Evolutionary conservation across 257 asterid genomes (phyloP).

Genomic region (Gentiana dahurica): DNA sequence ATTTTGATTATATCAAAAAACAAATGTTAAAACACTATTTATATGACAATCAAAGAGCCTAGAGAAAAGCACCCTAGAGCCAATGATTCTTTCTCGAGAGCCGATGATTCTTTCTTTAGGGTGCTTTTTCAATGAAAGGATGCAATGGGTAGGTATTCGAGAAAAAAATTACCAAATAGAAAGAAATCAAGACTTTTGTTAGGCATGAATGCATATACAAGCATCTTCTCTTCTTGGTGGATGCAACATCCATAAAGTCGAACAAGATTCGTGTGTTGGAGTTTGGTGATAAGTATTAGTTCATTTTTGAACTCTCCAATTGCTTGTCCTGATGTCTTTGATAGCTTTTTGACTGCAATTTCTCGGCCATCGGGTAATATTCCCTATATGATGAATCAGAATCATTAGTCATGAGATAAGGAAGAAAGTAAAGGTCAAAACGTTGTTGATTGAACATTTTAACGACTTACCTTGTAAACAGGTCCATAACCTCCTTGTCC

Average conservation of each 20-base stretch:
- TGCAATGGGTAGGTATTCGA: not conserved
- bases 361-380: slow-evolving; percentile 15
- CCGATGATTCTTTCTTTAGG: no score
- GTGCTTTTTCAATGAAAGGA: no score
- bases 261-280: slow-evolving; percentile 19
- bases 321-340: slow-evolving; percentile 19
- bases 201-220: slow-evolving; percentile 14
- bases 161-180: slow-evolving; percentile 14
- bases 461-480: slow-evolving; percentile 35
- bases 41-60: no score
- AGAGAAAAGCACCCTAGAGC: no score
- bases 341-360: slow-evolving; percentile 28
- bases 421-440: not conserved
- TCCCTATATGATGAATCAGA: slow-evolving; percentile 10
- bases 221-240: no score
- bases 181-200: slow-evolving; percentile 27
- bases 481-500: slow-evolving; percentile 70
- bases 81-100: no score
- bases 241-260: slow-evolving; percentile 14
- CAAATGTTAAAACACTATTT: no score
- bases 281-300: slow-evolving; percentile 16
- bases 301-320: slow-evolving; percentile 19
- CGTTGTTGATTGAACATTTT: not conserved
- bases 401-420: not conserved
- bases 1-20: not conserved